Percentiles rank a stretch among this genome's conserved stretches.
phyloP scores from a whole-genome alignment of 1,284 basidiomycete species.

The Trametes versicolor region DNA sequence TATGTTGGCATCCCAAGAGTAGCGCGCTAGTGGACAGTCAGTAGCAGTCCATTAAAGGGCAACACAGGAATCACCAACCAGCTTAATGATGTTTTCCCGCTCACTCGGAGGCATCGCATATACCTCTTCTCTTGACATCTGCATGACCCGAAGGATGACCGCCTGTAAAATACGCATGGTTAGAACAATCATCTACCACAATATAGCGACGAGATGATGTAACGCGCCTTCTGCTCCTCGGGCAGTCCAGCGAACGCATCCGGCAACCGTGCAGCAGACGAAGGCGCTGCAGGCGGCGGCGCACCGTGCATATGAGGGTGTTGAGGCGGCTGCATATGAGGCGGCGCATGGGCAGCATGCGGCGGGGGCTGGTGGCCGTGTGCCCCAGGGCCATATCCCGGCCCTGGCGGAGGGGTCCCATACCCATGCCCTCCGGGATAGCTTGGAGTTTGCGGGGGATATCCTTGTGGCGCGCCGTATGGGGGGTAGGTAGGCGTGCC shows the following conservation, averaged over 20 bases:
- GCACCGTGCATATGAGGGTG: slow-evolving; percentile 30
- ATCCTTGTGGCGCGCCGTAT: slow-evolving; percentile 35
- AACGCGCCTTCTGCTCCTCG: slow-evolving; percentile 73
- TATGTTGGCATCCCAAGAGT: slow-evolving; percentile 51
- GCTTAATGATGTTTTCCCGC: slow-evolving; percentile 70
- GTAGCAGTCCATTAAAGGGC: slow-evolving; percentile 10
- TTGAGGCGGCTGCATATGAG: slow-evolving; percentile 30
- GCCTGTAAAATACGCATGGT: too few species aligned
- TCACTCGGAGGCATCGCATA: slow-evolving; percentile 67
- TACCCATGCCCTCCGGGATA: slow-evolving; percentile 33
- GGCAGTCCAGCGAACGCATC: slow-evolving; percentile 67
- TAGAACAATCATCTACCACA: too few species aligned
- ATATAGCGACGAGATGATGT: slow-evolving; percentile 21
- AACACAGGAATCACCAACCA: slow-evolving; percentile 56
- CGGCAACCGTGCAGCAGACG: slow-evolving; percentile 45
- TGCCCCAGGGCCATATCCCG: slow-evolving; percentile 20
- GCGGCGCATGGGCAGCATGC: slow-evolving; percentile 17
- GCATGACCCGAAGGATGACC: slow-evolving; percentile 71
- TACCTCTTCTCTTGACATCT: slow-evolving; percentile 78
- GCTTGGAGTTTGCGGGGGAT: slow-evolving; percentile 27
- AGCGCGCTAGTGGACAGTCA: slow-evolving; percentile 42
- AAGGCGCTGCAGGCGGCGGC: slow-evolving; percentile 22
- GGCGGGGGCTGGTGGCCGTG: slow-evolving; percentile 20
- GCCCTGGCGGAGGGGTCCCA: slow-evolving; percentile 29
- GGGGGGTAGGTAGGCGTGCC: slow-evolving; percentile 45